phyloP scores from a whole-genome alignment of 1,284 basidiomycete genomes.

The Exobasidium rhododendri region DNA sequence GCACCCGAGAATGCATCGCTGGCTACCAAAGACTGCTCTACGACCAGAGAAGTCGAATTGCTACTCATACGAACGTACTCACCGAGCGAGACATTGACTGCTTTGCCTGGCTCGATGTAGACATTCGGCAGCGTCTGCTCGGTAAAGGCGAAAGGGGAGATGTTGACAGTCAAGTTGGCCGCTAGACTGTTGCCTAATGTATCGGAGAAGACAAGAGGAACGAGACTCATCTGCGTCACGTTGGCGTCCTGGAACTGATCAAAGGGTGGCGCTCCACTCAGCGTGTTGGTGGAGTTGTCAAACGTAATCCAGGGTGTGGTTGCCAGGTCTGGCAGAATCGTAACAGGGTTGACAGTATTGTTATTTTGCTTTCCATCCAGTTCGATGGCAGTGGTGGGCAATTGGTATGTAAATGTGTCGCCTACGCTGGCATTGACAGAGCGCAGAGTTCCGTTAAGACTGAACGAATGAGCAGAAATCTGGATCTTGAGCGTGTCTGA shows the following conservation, averaged over 20 bases:
- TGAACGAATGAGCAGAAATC: conserved; percentile 21
- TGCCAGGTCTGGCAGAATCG: conserved; percentile 56
- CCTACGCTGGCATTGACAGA: conserved; percentile 64
- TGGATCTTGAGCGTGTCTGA: conserved; percentile 38
- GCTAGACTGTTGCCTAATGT: conserved; percentile 58
- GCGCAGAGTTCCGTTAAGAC: conserved; percentile 18
- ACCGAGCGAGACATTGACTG: conserved; percentile 25
- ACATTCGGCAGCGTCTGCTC: conserved; percentile 60
- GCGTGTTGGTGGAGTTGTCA: conserved; percentile 60
- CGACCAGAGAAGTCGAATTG: not conserved
- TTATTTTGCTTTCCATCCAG: conserved; percentile 62
- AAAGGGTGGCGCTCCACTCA: conserved; percentile 66
- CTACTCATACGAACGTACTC: conserved; percentile 19
- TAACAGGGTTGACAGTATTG: conserved; percentile 31
- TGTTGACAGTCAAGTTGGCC: conserved; percentile 63
- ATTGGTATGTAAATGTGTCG: conserved; percentile 47
- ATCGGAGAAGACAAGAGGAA: conserved; percentile 66
- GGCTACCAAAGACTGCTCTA: not conserved
- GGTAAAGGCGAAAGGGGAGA: conserved; percentile 70
- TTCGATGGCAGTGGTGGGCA: conserved; percentile 59
- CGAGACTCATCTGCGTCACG: conserved; percentile 25
- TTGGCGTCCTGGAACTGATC: conserved; percentile 48
- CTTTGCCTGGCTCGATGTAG: conserved; percentile 19
- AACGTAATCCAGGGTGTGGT: conserved; percentile 67
- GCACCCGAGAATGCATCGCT: not conserved